phyloP scores from a whole-genome alignment of 2,329 filamentous ascomycete species.

The Pseudophaeomoniella oleicola region DNA sequence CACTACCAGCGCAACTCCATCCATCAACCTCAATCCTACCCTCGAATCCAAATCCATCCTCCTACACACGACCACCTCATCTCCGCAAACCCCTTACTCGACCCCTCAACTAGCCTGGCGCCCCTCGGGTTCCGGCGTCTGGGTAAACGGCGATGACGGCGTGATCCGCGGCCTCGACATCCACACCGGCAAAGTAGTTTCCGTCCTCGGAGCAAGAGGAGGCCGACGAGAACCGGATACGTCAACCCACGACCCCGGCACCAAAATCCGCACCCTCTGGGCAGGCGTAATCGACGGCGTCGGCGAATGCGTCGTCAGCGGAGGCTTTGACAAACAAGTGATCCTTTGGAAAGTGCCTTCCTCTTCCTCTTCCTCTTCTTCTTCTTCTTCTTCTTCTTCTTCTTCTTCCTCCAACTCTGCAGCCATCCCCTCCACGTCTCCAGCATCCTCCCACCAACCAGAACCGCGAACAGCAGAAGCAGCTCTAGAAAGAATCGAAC shows the following conservation, averaged over 20 bases:
- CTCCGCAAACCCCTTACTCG: conserved; percentile 50
- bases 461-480: no score
- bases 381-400: no score
- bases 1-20: conserved; percentile 20
- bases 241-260: conserved; percentile 39
- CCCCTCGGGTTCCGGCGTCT: conserved; percentile 46
- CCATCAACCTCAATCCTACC: no score
- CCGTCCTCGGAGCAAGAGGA: conserved; percentile 22
- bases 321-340: conserved; percentile 48
- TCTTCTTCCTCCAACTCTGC: no score
- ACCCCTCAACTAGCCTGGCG: conserved; percentile 49
- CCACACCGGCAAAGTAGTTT: conserved; percentile 41
- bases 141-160: conserved; percentile 52
- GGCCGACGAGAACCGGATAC: conserved; percentile 2
- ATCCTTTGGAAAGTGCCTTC: conserved; percentile 39
- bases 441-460: no score
- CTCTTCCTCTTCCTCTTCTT: no score
- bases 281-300: conserved; percentile 28
- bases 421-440: no score
- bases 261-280: conserved; percentile 45
- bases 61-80: conserved; percentile 43
- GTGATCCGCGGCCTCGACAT: conserved; percentile 45
- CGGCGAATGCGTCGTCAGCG: conserved; percentile 44
- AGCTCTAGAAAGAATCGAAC: no score
- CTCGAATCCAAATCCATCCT: conserved; percentile 45